Base-by-base conservation (phyloP, 176 grass and related monocot species). In the Carex cristatella region DNA sequence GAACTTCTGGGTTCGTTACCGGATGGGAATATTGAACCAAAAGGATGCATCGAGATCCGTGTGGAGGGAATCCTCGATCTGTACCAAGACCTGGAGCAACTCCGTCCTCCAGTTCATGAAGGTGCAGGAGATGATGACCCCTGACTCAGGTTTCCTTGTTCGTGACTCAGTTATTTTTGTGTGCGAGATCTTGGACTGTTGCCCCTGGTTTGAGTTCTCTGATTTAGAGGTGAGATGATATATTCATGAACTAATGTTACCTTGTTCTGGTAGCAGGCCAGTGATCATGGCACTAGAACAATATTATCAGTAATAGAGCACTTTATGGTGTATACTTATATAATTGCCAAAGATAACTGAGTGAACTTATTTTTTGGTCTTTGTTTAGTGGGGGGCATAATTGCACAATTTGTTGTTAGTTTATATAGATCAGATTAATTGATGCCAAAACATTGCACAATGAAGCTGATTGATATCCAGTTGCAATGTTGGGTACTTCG, bases 21-120 rank as follows among this genome's bases (percentile, higher is more conserved):
- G 91, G 86, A 98, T 98, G 88, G 90, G 91, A 85, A 91, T 98
- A 84, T 49, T 94, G 56, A 95, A 98, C 85, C 96, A 98, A 80
- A 98, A 92, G 58, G 88, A 93, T 86, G 78, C 91, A 73, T 86
- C 88, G 84, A 94, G 93, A 94, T 95, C 96, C 80, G 88, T 95
- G 27, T 95, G 91, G 84, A 98, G 91, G 88, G 96, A 95, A 88
- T 98, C 96, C 80, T 98, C 96, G 68, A 98, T 98, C 85, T 98
- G 96, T 86, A 98, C 96, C 68, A 98, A 98, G 89, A 92, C 93
- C 69, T 98, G 96, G 96, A 98, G 94, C 90, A 98, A 98, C 91
- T 98, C 96, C 42, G 96, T 98, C 75, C 87, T 98, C 19, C 96
- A 98, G 85, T 98, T 98, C 80, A 98, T 98, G 96, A 98, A 98